Evolutionary conservation across 2,329 filamentous ascomycete species (phyloP).

Genomic region (Exophiala aquamarina): DNA sequence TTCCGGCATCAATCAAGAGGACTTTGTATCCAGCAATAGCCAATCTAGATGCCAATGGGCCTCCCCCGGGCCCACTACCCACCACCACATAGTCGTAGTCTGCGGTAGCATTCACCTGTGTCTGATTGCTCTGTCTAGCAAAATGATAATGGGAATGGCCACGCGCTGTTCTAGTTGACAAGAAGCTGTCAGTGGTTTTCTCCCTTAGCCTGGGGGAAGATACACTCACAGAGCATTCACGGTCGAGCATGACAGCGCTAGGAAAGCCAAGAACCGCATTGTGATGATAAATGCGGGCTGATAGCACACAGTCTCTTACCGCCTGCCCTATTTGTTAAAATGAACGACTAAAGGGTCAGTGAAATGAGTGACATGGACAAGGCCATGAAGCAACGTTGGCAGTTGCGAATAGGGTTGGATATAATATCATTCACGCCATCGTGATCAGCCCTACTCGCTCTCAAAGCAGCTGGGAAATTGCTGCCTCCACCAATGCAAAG

Average conservation of each 20-base stretch:
- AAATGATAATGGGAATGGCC: slow-evolving; percentile 7
- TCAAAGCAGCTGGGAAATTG: slow-evolving; percentile 2
- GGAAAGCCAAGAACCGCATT: slow-evolving; percentile 1
- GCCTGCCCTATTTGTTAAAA: background rate
- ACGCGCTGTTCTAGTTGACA: slow-evolving; percentile 1
- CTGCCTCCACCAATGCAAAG: slow-evolving; percentile 1
- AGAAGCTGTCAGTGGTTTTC: background rate
- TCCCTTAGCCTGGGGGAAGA: background rate
- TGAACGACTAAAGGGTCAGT: slow-evolving; percentile 5
- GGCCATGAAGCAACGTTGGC: background rate
- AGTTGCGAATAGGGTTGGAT: background rate
- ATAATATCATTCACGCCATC: too few relatives aligned
- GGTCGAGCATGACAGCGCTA: slow-evolving; percentile 1
- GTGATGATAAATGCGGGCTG: background rate
- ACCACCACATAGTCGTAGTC: slow-evolving; percentile 41
- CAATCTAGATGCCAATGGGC: slow-evolving; percentile 37
- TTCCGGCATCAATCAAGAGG: slow-evolving; percentile 40
- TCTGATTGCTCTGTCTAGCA: slow-evolving; percentile 7
- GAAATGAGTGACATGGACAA: slow-evolving; percentile 3
- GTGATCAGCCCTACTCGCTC: too few relatives aligned
- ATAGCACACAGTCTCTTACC: slow-evolving; percentile 3
- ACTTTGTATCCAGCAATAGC: slow-evolving; percentile 37
- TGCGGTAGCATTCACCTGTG: slow-evolving; percentile 9
- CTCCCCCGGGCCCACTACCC: slow-evolving; percentile 39
- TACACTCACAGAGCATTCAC: slow-evolving; percentile 11